Percentiles rank a stretch among this genome's conserved stretches.
phyloP scores from a whole-genome alignment of 176 grass and related monocot genomes.

The Carex littledalei region DNA sequence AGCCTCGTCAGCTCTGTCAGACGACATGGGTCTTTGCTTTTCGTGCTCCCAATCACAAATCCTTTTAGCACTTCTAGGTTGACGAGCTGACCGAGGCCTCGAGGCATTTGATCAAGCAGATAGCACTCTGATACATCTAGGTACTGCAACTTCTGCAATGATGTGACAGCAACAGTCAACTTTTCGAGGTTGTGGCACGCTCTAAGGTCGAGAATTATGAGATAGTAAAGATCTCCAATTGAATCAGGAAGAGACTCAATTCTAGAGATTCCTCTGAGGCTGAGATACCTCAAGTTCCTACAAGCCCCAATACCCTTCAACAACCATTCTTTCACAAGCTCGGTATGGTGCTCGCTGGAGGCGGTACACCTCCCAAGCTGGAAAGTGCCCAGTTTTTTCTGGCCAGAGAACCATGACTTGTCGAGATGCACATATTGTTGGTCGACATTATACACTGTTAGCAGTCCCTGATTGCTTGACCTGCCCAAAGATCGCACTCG shows the following conservation, averaged over 20 bases:
- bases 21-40: slow-evolving; percentile 31
- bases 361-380: slow-evolving; percentile 45
- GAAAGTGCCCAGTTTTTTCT: slow-evolving; percentile 34
- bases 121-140: slow-evolving; percentile 78
- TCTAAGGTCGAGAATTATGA: slow-evolving; percentile 60
- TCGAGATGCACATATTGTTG: slow-evolving; percentile 47
- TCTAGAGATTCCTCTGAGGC: slow-evolving; percentile 41
- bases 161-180: slow-evolving; percentile 26
- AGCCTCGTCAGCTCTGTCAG: slow-evolving; percentile 39
- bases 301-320: slow-evolving; percentile 37
- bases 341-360: slow-evolving; percentile 40
- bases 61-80: slow-evolving; percentile 69
- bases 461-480: neutral
- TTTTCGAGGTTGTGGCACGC: slow-evolving; percentile 83
- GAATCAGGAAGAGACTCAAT: slow-evolving; percentile 52
- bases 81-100: slow-evolving; percentile 32
- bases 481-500: neutral
- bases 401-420: slow-evolving; percentile 31
- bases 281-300: slow-evolving; percentile 54
- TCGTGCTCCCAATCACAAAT: slow-evolving; percentile 45
- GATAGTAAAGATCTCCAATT: slow-evolving; percentile 35
- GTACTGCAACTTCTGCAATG: slow-evolving; percentile 42
- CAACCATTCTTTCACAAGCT: slow-evolving; percentile 36
- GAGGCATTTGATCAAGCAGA: slow-evolving; percentile 58
- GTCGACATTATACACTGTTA: slow-evolving; percentile 48